Evolutionary conservation across 1,284 basidiomycete genomes (phyloP).

Genomic region (Cutaneotrichosporon sp.): DNA sequence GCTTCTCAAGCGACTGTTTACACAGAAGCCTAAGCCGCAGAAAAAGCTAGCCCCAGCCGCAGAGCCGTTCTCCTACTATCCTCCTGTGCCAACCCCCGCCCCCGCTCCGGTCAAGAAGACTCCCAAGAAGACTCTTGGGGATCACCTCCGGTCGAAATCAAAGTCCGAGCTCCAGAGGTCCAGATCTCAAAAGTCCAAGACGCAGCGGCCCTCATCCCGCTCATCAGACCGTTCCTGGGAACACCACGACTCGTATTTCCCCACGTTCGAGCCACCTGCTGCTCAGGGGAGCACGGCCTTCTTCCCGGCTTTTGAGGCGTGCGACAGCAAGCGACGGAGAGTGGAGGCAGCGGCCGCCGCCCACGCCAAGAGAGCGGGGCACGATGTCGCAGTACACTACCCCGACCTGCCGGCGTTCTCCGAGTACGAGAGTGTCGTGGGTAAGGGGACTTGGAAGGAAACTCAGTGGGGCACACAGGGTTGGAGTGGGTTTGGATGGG

Average conservation of each 20-base stretch:
- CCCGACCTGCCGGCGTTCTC: slow-evolving; percentile 30
- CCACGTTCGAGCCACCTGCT: slow-evolving; percentile 26
- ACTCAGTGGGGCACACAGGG: slow-evolving; percentile 16
- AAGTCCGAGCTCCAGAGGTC: not conserved
- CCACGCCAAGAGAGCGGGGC: slow-evolving; percentile 21
- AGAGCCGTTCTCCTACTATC: not conserved
- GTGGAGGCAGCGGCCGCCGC: slow-evolving; percentile 5
- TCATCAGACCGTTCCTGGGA: slow-evolving; percentile 18
- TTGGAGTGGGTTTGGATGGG: slow-evolving; percentile 37
- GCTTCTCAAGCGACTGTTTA: too few relatives aligned
- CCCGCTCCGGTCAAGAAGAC: too few relatives aligned
- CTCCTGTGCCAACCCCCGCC: too few relatives aligned
- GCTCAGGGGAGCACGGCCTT: not conserved
- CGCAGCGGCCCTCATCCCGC: too few relatives aligned
- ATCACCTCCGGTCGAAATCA: too few relatives aligned
- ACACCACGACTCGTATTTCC: slow-evolving; percentile 35
- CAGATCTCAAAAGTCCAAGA: too few relatives aligned
- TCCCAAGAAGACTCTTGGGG: too few relatives aligned
- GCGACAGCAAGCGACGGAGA: not conserved
- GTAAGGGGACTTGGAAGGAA: slow-evolving; percentile 25
- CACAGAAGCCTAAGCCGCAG: too few relatives aligned
- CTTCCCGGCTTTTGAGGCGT: not conserved
- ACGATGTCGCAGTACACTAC: slow-evolving; percentile 28
- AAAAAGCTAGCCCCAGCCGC: not conserved
- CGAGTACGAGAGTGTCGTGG: slow-evolving; percentile 20